Percentiles rank a stretch among this genome's conserved stretches.
Evolutionary conservation across 352 stramenopile genomes (phyloP).

Genomic region (Globisporangium carolinianum): DNA sequence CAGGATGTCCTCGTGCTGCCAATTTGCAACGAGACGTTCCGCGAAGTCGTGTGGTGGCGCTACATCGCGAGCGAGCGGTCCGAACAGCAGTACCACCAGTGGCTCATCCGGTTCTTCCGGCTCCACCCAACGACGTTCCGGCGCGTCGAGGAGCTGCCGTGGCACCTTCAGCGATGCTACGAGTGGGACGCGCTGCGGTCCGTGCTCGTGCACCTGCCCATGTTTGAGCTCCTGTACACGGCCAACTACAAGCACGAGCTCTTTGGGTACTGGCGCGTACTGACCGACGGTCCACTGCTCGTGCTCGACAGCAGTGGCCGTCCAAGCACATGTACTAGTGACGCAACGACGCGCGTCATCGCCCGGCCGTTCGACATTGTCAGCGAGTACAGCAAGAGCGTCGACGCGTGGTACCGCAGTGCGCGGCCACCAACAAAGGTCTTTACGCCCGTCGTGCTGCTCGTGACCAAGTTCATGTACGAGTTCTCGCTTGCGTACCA

Average conservation of each 20-base stretch:
- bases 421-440: conserved; percentile 64
- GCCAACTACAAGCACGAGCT: conserved; percentile 87
- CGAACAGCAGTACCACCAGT: conserved; percentile 73
- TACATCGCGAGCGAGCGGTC: conserved; percentile 71
- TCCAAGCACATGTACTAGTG: conserved; percentile 1
- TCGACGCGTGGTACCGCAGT: conserved; percentile 84
- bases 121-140: conserved; percentile 77
- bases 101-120: conserved; percentile 80
- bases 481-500: conserved; percentile 83
- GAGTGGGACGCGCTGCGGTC: conserved; percentile 83
- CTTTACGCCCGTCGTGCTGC: conserved; percentile 67
- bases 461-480: conserved; percentile 87
- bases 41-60: conserved; percentile 84
- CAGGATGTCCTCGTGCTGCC: conserved; percentile 84
- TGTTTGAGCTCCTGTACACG: conserved; percentile 90
- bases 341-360: conserved; percentile 28
- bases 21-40: conserved; percentile 83
- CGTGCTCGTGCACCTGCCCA: conserved; percentile 84
- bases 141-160: conserved; percentile 86
- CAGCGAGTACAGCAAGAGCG: conserved; percentile 82
- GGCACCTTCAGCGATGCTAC: conserved; percentile 89
- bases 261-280: conserved; percentile 86
- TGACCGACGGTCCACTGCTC: conserved; percentile 71
- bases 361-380: conserved; percentile 89
- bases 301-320: conserved; percentile 28